A percentile compares a stretch with the other conserved stretches of the same genome.
Conservation (phyloP, 108 stramenopile species). For the Cyclostephanos invisitatus region DNA sequence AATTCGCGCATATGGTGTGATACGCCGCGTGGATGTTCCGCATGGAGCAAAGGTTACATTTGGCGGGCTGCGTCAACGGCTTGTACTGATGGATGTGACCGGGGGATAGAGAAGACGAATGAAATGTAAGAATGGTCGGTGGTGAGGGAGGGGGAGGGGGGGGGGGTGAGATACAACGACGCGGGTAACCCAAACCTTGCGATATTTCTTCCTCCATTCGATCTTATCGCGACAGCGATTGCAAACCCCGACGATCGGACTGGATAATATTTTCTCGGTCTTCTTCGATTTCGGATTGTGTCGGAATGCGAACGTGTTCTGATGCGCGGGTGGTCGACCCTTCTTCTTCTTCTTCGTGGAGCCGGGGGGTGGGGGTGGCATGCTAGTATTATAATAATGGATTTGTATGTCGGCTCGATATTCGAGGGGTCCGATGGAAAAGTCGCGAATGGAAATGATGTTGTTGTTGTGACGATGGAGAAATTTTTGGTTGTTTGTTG, state of each 20-base stretch:
- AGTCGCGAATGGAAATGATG: too few species aligned
- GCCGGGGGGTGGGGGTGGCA: constrained; percentile 40
- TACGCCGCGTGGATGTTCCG: constrained; percentile 80
- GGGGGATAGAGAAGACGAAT: too few species aligned
- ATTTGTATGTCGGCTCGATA: too few species aligned
- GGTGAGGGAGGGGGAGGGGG: not conserved
- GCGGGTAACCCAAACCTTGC: too few species aligned
- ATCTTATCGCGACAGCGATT: constrained; percentile 91
- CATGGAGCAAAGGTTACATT: constrained; percentile 73
- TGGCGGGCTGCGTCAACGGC: constrained; percentile 75
- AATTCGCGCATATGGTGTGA: constrained; percentile 82
- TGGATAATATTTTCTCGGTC: constrained; percentile 82
- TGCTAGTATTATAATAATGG: not conserved
- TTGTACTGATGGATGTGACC: constrained; percentile 61
- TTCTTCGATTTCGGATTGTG: constrained; percentile 96
- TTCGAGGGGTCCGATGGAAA: too few species aligned
- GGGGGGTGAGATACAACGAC: not conserved
- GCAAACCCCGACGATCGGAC: constrained; percentile 91
- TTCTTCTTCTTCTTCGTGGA: constrained; percentile 72
- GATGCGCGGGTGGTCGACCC: constrained; percentile 85
- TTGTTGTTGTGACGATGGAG: too few species aligned
- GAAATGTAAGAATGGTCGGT: too few species aligned
- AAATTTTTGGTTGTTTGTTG: too few species aligned
- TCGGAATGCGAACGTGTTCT: constrained; percentile 90
- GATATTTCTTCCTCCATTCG: constrained; percentile 91